Base-by-base conservation (phyloP, 306 rosid genomes). In the Mimosa bimucronata region DNA sequence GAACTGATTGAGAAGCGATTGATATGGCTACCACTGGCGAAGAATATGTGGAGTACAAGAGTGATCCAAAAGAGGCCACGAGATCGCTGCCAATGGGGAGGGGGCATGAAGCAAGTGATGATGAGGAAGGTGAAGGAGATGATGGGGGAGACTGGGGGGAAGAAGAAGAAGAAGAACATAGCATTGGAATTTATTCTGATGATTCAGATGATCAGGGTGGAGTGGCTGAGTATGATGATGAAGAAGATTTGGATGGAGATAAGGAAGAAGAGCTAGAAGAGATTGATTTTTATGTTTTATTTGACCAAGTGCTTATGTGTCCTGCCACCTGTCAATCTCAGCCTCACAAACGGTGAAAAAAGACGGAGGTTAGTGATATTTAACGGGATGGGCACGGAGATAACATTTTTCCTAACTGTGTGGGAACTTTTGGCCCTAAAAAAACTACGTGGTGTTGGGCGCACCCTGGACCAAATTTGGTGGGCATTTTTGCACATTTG, bases 151-250 rank as follows among this genome's bases (percentile, higher is more conserved):
- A 86, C 75, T 84, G 88, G 81, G 76, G 83, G n/a, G n/a, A n/a
- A n/a, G n/a, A n/a, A n/a, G n/a, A n/a, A n/a, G n/a, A n/a, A n/a
- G n/a, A n/a, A 71, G 92, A 87, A 55, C 93, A 62, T 73, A 84
- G 89, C 58, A 84, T 42, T 16, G 84, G 71, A 73, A 78, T 83
- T 80, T 89, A 79, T 80, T 90, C 94, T 1, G 94, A 91, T 67
- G 97, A 88, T 68, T 91, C 94, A 7, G 98, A 90, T 30, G 89
- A 85, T n/a, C 92, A 93, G 85, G 98, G 98, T 6, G 98, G 97
- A 61, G 93, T 90, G 3, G 97, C 93, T 14, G 97, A 93, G 28
- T 93, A 93, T 18, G 97, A 87, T 11, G 94, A 87, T 2, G 91
- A 79, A 1, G 92, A 86, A 3, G 90, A 88, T 80, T 78, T 81